These are phyloP conservation scores for Chondrostereum purpureum DNA, from an alignment of 1,284 basidiomycete species.

Conservation along the genomic window DNA sequence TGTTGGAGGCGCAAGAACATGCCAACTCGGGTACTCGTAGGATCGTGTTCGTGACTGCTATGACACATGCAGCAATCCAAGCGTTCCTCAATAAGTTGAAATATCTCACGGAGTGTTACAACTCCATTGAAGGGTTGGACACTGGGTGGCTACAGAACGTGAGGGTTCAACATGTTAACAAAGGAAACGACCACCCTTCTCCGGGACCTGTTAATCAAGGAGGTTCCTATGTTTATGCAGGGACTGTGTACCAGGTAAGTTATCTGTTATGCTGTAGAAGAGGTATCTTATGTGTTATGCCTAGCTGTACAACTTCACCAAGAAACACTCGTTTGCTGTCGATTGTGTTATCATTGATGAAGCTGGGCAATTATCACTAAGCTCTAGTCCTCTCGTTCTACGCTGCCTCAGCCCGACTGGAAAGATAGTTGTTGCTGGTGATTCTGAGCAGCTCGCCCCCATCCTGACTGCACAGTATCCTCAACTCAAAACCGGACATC, in stretches of 20 bases:
- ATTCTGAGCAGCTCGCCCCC: conserved; percentile 43
- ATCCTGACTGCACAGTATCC: conserved; percentile 41
- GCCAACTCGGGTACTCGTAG: conserved; percentile 22
- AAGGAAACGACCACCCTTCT: conserved; percentile 30
- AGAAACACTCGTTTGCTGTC: conserved; percentile 28
- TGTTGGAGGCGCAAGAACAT: conserved; percentile 32
- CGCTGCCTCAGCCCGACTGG: conserved; percentile 30
- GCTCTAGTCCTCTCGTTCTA: conserved; percentile 35
- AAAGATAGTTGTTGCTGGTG: conserved; percentile 41
- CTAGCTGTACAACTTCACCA: conserved; percentile 40
- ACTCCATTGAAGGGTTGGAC: conserved; percentile 27
- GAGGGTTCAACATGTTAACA: conserved; percentile 31
- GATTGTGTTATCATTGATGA: conserved; percentile 42
- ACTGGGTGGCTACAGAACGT: conserved; percentile 34
- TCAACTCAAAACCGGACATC: conserved; percentile 25
- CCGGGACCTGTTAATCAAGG: conserved; percentile 21
- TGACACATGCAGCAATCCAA: conserved; percentile 45
- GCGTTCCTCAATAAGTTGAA: conserved; percentile 35
- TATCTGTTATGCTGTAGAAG: not conserved
- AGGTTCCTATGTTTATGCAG: conserved; percentile 33
- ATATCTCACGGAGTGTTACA: conserved; percentile 30
- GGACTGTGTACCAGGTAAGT: conserved; percentile 40
- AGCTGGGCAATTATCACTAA: conserved; percentile 42
- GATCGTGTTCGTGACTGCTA: conserved; percentile 40
- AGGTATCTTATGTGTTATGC: not conserved